Evolutionary conservation across 768 basidiomycete species (phyloP).

Genomic region (Leccinum aurantiacum): DNA sequence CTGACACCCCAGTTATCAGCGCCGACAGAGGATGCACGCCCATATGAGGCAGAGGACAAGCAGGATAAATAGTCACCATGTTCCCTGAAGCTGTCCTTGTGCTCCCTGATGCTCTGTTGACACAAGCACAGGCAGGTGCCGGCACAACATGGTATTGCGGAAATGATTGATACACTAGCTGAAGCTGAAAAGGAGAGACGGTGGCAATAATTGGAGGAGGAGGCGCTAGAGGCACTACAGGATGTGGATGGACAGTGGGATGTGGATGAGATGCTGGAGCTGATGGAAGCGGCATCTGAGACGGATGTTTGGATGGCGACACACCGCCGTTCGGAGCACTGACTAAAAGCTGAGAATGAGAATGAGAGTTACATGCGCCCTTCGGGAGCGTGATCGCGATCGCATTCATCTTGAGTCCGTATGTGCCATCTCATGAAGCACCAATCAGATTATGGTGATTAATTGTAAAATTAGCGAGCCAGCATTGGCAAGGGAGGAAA

Average conservation of each 20-base stretch:
- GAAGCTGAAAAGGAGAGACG: constrained; percentile 17
- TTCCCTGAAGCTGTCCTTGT: neutral
- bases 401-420: too few relatives aligned
- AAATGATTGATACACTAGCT: constrained; percentile 20
- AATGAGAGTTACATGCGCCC: neutral
- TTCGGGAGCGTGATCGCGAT: too few relatives aligned
- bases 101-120: neutral
- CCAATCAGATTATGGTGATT: too few relatives aligned
- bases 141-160: constrained; percentile 15
- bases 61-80: neutral
- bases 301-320: neutral
- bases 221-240: neutral
- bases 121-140: neutral
- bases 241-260: constrained; percentile 4
- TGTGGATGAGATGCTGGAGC: constrained; percentile 1
- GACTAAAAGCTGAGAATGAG: constrained; percentile 2
- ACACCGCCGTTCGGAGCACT: neutral
- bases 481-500: neutral
- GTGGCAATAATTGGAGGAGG: constrained; percentile 17
- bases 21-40: neutral
- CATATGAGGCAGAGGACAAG: neutral
- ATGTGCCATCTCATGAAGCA: too few relatives aligned
- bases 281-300: too few relatives aligned
- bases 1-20: too few relatives aligned
- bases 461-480: neutral